phyloP scores from a whole-genome alignment of 768 basidiomycete species.

The Mycena metata region DNA sequence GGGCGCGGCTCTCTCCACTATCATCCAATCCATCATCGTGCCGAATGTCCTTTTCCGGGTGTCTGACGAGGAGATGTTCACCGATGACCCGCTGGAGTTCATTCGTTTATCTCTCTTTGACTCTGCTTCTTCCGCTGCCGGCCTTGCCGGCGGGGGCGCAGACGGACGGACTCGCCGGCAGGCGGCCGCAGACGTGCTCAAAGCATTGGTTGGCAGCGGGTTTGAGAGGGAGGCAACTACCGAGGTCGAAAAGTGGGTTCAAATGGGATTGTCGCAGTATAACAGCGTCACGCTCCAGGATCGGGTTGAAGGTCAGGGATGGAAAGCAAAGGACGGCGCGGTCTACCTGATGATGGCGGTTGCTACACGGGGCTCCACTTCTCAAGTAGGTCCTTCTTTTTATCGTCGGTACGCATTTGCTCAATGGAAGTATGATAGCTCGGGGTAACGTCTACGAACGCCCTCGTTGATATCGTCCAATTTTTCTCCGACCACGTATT shows the following conservation, averaged over 20 bases:
- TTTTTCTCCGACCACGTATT: slow-evolving; percentile 96
- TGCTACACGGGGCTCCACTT: slow-evolving; percentile 90
- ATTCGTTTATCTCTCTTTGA: slow-evolving; percentile 76
- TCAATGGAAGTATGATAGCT: slow-evolving; percentile 60
- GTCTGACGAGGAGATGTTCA: slow-evolving; percentile 95
- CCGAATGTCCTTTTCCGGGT: slow-evolving; percentile 93
- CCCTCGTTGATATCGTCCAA: slow-evolving; percentile 92
- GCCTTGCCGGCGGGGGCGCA: slow-evolving; percentile 48
- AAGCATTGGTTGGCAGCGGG: slow-evolving; percentile 86
- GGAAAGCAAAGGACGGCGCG: slow-evolving; percentile 95
- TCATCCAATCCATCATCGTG: slow-evolving; percentile 91
- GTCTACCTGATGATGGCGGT: slow-evolving; percentile 95
- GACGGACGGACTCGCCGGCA: slow-evolving; percentile 91
- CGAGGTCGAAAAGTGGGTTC: slow-evolving; percentile 89
- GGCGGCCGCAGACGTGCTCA: slow-evolving; percentile 95
- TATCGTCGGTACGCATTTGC: slow-evolving; percentile 14
- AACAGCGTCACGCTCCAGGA: slow-evolving; percentile 39
- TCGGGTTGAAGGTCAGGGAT: slow-evolving; percentile 70
- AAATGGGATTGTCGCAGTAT: slow-evolving; percentile 79
- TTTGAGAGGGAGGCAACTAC: slow-evolving; percentile 90
- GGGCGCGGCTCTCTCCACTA: slow-evolving; percentile 81
- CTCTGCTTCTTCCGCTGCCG: slow-evolving; percentile 67
- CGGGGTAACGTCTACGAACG: slow-evolving; percentile 94
- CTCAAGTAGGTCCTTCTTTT: slow-evolving; percentile 66
- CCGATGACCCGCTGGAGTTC: slow-evolving; percentile 96